These are phyloP conservation scores for Acacia crassicarpa DNA, from an alignment of 306 rosid species.

Conservation along the genomic window DNA sequence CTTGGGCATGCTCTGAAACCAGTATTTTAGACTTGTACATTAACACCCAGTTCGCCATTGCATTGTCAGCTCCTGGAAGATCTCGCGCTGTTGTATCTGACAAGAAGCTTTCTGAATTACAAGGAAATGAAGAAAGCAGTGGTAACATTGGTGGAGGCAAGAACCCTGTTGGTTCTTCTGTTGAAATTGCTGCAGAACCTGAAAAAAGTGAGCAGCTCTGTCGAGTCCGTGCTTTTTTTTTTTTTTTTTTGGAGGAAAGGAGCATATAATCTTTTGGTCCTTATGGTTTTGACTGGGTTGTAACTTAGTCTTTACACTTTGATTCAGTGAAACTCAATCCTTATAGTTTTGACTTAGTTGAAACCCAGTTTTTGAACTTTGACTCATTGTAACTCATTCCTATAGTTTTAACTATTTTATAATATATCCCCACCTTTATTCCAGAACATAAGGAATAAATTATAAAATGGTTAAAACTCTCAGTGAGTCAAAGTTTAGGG, in stretches of 20 bases:
- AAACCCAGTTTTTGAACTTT: too few relatives aligned
- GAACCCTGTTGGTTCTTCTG: constrained; percentile 4
- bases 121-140: constrained; percentile 31
- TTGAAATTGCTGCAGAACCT: constrained; percentile 17
- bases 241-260: neutral
- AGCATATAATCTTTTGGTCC: neutral
- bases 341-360: too few relatives aligned
- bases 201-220: constrained; percentile 23
- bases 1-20: constrained; percentile 6
- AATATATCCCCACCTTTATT: too few relatives aligned
- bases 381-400: too few relatives aligned
- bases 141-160: constrained; percentile 17
- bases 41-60: constrained; percentile 23
- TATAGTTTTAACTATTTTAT: too few relatives aligned
- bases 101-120: constrained; percentile 35
- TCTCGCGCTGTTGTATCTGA: constrained; percentile 46
- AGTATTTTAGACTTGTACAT: neutral
- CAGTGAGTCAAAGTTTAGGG: too few relatives aligned
- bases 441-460: too few relatives aligned
- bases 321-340: too few relatives aligned
- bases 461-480: too few relatives aligned
- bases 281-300: too few relatives aligned
- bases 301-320: too few relatives aligned
- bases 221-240: constrained; percentile 2
- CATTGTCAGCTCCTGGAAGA: constrained; percentile 50